Base-by-base conservation (phyloP, 1,139 yeast species). In the Pichia sp. region DNA sequence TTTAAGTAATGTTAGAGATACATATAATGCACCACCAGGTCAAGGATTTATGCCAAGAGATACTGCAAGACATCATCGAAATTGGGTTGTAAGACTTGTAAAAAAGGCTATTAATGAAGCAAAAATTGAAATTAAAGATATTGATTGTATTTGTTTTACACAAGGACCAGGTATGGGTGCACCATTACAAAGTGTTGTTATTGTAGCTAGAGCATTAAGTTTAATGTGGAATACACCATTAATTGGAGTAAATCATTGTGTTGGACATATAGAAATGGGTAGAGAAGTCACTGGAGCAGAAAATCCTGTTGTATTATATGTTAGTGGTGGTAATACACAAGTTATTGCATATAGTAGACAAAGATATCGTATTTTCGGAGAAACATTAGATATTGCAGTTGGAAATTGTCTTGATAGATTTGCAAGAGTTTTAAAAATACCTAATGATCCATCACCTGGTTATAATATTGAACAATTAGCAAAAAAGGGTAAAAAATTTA, bases 161-260 rank as follows among this genome's bases (percentile, higher is more conserved):
- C 95, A 86, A 66, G 99, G 98, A 4, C 98, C 98, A 0, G 99
- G 99, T 1, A 94, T 92, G 98, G 99, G 98, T 3, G 97, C 97
- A 1, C 99, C 98, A 0, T 70, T 92, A 50, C 96, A 92, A 59
- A 81, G 94, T 54, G 97, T 89, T 38, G 97, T 86, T 2, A 74
- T 92, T 42, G 95, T 95, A 0, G 98, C 98, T 2, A 73, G 99
- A 60, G 83, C 97, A 0, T 69, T 90, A 43, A 73, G 92, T 26
- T 81, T 84, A 56, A 64, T 92, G 60, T 89, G 96, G 95, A 63
- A 77, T 5, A 71, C 86, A 33, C 98, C 98, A 0, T 66, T 92
- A 37, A 84, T 92, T 5, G 98, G 97, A 0, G 98, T 94, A 1
- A 94, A 92, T 60, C 98, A 92, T 66, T 92, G 99, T 67, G 81